Evolutionary conservation across 345 rosid species (phyloP).

Genomic region (Reutealis trisperma): DNA sequence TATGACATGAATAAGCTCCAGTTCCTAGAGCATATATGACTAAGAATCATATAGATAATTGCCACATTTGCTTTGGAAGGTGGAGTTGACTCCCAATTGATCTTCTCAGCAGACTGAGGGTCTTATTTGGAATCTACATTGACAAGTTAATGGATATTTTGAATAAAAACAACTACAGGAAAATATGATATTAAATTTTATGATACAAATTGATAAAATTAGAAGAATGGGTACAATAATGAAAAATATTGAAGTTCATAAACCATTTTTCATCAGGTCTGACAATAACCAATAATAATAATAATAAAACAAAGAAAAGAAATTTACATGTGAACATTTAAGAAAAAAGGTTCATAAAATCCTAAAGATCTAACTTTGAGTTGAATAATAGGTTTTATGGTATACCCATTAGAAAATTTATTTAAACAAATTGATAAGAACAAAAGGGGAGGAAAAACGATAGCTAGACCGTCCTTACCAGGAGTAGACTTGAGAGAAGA

Average conservation of each 20-base stretch:
- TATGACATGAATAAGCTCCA: too few species aligned
- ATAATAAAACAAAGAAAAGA: too few species aligned
- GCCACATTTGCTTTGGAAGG: not conserved
- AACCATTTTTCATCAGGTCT: too few species aligned
- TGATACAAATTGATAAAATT: too few species aligned
- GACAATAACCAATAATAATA: too few species aligned
- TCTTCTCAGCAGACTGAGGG: not conserved
- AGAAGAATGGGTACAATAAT: not conserved
- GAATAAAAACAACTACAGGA: too few species aligned
- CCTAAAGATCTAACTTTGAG: not conserved
- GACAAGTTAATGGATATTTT: too few species aligned
- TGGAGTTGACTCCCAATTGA: not conserved
- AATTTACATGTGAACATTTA: too few species aligned
- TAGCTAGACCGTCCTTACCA: slow-evolving; percentile 28
- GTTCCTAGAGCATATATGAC: not conserved
- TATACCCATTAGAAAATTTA: not conserved
- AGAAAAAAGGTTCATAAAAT: not conserved
- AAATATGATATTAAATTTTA: too few species aligned
- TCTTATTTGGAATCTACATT: too few species aligned
- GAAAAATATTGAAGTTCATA: not conserved
- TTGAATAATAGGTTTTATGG: not conserved
- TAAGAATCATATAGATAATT: too few species aligned
- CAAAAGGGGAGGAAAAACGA: not conserved
- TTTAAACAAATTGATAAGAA: not conserved
- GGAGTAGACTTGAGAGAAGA: slow-evolving; percentile 52